Base-by-base conservation (phyloP, 345 rosid species). In the Linum usitatissimum region DNA sequence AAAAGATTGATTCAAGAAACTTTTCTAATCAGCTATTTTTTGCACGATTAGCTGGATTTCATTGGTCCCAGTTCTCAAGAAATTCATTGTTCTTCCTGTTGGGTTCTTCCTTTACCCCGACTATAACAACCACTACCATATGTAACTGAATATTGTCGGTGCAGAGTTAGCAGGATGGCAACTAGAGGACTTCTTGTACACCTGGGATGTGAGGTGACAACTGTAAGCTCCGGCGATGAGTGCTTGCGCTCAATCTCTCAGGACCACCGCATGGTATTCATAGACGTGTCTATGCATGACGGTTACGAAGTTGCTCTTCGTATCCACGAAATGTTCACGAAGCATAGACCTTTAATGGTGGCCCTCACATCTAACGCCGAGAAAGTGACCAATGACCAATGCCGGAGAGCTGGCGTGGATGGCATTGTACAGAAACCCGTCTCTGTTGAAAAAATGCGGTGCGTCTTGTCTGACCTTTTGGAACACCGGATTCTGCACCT, bases 81-180 rank as follows among this genome's bases (percentile, higher is more conserved):
- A 45, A 45, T 15, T 2, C 15, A 23, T 23, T 10, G 15, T 14
- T 5, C 12, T 18, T 19, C 36, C 31, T 14, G 21, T 19, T 12
- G 38, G 2, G 12, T 57, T 21, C 28, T 23, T 5, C 23, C 30
- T 15, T 15, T 30, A 28, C 6, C 9, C 5, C 30, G 21, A 56
- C 6, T 60, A 21, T n/a, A 13, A 15, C 51, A 12, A 40, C n/a
- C 0, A 36, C 36, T 51, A 1, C 4, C 20, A 31, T 4, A 8
- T 49, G 30, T 10, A 63, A 59, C 21, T 20, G 18, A 62, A 55
- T 57, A 55, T 15, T 65, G 20, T 60, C 19, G 53, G 45, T 57
- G 34, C 92, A 86, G 96, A 67, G 86, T 82, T 45, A 84, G 99
- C 85, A 79, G 96, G 83, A 82, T 82, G 70, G 97, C 79, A 65